phyloP scores from a whole-genome alignment of 1,284 basidiomycete species.

The Cryptococcus hybrid region DNA sequence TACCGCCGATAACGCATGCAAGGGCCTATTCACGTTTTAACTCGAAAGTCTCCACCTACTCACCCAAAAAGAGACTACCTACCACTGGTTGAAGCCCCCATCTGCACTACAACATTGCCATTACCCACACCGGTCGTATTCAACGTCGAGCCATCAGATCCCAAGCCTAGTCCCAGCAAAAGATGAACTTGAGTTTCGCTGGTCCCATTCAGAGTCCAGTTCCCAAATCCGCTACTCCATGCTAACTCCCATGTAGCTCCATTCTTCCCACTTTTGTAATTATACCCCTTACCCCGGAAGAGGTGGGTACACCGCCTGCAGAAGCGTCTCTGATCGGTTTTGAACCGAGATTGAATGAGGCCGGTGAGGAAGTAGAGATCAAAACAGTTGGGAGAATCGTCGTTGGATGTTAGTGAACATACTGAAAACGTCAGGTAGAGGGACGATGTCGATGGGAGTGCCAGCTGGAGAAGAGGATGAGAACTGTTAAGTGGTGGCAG shows the following conservation, averaged over 20 bases:
- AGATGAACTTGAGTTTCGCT: constrained; percentile 23
- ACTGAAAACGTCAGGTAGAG: constrained; percentile 31
- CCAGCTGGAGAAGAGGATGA: constrained; percentile 15
- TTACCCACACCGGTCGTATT: constrained; percentile 22
- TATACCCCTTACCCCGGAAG: constrained; percentile 50
- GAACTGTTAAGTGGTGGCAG: constrained; percentile 25
- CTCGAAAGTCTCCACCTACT: not conserved
- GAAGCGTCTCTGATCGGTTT: constrained; percentile 56
- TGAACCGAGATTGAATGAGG: constrained; percentile 57
- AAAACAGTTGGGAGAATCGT: constrained; percentile 26
- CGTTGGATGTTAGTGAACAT: constrained; percentile 27
- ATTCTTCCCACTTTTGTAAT: constrained; percentile 45
- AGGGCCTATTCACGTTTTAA: constrained; percentile 34
- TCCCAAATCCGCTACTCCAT: constrained; percentile 57
- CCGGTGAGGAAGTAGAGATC: constrained; percentile 43
- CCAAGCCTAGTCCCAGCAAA: constrained; percentile 52
- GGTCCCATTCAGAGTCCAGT: constrained; percentile 56
- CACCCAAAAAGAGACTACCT: constrained; percentile 5
- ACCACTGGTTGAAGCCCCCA: constrained; percentile 20
- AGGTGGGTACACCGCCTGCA: constrained; percentile 55
- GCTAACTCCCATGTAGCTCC: constrained; percentile 56
- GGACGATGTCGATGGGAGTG: constrained; percentile 16
- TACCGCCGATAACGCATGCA: constrained; percentile 54
- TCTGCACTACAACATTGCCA: constrained; percentile 35
- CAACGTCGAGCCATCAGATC: constrained; percentile 44